phyloP scores from a whole-genome alignment of 371 early-diverging fungal genomes.

The Rhizopus microsporus region DNA sequence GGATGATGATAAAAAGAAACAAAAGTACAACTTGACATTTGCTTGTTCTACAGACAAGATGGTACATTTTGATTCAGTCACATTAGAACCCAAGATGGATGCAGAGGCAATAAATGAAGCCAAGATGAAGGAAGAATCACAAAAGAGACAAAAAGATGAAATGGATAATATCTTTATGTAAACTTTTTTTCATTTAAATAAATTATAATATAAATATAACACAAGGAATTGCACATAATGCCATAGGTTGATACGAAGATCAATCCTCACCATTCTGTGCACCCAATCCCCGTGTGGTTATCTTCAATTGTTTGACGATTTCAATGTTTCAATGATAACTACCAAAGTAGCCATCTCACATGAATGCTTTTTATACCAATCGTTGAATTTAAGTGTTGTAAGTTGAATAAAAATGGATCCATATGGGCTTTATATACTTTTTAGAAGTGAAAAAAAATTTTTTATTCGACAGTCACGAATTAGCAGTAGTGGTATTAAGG shows the following conservation, averaged over 20 bases:
- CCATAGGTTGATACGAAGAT: constrained; percentile 34
- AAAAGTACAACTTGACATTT: background rate
- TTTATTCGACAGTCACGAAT: background rate
- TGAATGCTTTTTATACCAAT: constrained; percentile 41
- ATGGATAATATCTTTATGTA: constrained; percentile 1
- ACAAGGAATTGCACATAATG: constrained; percentile 34
- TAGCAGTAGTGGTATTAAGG: background rate
- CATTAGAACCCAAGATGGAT: too few species aligned
- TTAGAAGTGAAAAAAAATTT: constrained; percentile 4
- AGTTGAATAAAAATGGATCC: constrained; percentile 18
- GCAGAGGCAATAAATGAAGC: too few species aligned
- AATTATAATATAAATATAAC: constrained; percentile 18
- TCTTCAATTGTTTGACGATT: constrained; percentile 44
- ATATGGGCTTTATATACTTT: constrained; percentile 20
- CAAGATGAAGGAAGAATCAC: too few species aligned
- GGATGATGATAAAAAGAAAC: background rate
- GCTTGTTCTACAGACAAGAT: background rate
- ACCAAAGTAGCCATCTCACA: constrained; percentile 35
- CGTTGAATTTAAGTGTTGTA: constrained; percentile 30
- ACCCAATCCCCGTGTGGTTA: constrained; percentile 30
- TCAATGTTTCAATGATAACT: constrained; percentile 34
- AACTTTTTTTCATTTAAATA: constrained; percentile 8
- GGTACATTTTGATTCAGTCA: too few species aligned
- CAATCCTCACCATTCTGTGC: constrained; percentile 30
- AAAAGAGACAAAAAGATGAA: too few species aligned